Conservation (phyloP, 352 stramenopile species). For the Phytophthora agathidicida region DNA sequence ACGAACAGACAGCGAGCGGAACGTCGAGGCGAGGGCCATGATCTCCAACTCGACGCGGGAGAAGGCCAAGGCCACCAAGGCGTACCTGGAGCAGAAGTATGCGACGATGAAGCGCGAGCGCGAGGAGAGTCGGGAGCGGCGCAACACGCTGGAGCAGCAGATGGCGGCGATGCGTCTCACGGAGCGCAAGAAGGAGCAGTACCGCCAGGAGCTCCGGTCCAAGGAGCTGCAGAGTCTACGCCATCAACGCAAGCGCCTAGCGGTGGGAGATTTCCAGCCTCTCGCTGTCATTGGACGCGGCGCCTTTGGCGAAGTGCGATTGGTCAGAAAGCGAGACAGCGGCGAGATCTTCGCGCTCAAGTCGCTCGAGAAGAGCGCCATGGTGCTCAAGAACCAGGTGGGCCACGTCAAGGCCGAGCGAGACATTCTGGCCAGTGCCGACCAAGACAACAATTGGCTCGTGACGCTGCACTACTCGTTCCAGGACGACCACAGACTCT, state of each 20-base stretch:
- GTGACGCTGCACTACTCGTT: conserved; percentile 98
- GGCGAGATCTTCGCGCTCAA: conserved; percentile 93
- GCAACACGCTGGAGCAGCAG: conserved; percentile 80
- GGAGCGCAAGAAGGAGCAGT: conserved; percentile 80
- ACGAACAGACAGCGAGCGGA: background rate
- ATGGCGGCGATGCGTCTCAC: conserved; percentile 83
- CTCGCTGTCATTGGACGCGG: conserved; percentile 97
- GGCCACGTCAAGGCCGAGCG: conserved; percentile 97
- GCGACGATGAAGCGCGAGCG: conserved; percentile 89
- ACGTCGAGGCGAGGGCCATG: conserved; percentile 21
- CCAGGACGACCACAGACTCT: conserved; percentile 88
- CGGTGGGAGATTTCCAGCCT: conserved; percentile 95
- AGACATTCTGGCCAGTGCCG: conserved; percentile 94
- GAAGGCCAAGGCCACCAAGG: conserved; percentile 89
- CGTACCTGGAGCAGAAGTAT: conserved; percentile 91
- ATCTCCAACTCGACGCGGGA: conserved; percentile 88
- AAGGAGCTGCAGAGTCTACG: conserved; percentile 83
- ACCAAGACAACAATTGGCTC: conserved; percentile 97
- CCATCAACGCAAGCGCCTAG: conserved; percentile 82
- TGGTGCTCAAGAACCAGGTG: conserved; percentile 94
- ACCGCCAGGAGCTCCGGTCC: conserved; percentile 75
- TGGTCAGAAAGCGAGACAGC: conserved; percentile 84
- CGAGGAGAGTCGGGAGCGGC: conserved; percentile 79
- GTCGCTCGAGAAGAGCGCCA: conserved; percentile 91
- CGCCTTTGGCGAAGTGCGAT: conserved; percentile 98